Evolutionary conservation across 192 early-diverging fungal genomes (phyloP).

Genomic region (Geranomyces michiganensis): DNA sequence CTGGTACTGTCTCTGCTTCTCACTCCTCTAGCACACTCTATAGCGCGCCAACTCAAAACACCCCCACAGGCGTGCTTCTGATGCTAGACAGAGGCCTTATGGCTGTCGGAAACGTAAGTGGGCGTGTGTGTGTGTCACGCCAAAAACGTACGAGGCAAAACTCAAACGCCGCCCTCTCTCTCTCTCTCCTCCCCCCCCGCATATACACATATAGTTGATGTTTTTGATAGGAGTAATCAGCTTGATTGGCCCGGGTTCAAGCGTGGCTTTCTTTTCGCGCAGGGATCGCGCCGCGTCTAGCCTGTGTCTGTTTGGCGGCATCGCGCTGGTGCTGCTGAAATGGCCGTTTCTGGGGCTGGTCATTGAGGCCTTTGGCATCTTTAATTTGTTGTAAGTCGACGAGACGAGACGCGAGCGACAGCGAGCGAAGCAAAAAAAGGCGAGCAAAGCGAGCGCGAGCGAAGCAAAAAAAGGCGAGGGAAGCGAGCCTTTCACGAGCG

Average conservation of each 20-base stretch:
- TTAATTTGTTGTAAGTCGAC: constrained; percentile 84
- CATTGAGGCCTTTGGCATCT: constrained; percentile 89
- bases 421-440: too few species aligned
- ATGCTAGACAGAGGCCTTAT: constrained; percentile 93
- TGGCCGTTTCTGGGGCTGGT: constrained; percentile 89
- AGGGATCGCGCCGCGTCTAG: constrained; percentile 83
- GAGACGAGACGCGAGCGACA: too few species aligned
- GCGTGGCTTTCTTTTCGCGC: constrained; percentile 84
- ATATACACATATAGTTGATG: constrained; percentile 69
- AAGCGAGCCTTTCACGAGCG: too few species aligned
- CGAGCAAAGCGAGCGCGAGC: too few species aligned
- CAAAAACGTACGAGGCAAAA: too few species aligned
- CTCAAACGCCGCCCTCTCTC: background rate
- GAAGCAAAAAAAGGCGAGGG: too few species aligned
- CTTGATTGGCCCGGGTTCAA: constrained; percentile 84
- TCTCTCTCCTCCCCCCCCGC: background rate
- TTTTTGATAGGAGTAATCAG: constrained; percentile 86
- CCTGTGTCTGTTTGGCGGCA: constrained; percentile 83
- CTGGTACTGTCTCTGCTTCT: constrained; percentile 62
- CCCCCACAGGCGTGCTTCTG: constrained; percentile 50
- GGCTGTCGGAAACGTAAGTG: constrained; percentile 92
- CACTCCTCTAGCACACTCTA: too few species aligned
- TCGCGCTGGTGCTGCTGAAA: constrained; percentile 84
- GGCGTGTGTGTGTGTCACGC: background rate
- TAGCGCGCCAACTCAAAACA: too few species aligned